Conservation (phyloP, 352 stramenopile genomes). For the Phytopythium oedochilum region DNA sequence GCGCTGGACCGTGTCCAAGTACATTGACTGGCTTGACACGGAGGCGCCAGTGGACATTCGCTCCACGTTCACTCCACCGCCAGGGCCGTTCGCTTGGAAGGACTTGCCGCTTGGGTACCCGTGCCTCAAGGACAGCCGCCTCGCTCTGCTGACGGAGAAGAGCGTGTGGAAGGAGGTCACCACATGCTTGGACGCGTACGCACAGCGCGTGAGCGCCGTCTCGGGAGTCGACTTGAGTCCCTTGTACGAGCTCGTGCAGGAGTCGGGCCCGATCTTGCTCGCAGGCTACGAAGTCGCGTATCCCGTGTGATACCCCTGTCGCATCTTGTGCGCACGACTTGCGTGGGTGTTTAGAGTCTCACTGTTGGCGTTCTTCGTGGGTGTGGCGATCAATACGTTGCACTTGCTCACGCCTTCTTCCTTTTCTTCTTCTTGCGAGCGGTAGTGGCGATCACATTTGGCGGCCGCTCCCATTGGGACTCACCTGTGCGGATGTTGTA, state of each 20-base stretch:
- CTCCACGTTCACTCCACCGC: background rate
- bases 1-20: constrained; percentile 64
- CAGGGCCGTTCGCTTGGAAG: constrained; percentile 14
- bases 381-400: background rate
- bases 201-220: constrained; percentile 60
- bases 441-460: constrained; percentile 20
- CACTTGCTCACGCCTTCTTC: background rate
- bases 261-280: constrained; percentile 71
- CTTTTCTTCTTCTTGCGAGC: constrained; percentile 21
- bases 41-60: constrained; percentile 15
- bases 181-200: constrained; percentile 78
- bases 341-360: background rate
- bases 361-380: background rate
- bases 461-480: constrained; percentile 50
- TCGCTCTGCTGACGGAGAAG: constrained; percentile 55
- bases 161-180: constrained; percentile 76
- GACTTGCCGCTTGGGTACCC: constrained; percentile 62
- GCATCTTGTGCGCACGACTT: background rate
- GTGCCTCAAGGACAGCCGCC: constrained; percentile 49
- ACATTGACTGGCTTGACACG: constrained; percentile 80
- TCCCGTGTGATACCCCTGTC: constrained; percentile 15
- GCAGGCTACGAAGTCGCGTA: constrained; percentile 71
- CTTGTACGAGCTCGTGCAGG: constrained; percentile 71
- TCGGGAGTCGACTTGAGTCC: constrained; percentile 37
- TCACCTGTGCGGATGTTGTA: constrained; percentile 69